Base-by-base conservation (phyloP, 805 yeast genomes). In the Hagleromyces aurorensis region DNA sequence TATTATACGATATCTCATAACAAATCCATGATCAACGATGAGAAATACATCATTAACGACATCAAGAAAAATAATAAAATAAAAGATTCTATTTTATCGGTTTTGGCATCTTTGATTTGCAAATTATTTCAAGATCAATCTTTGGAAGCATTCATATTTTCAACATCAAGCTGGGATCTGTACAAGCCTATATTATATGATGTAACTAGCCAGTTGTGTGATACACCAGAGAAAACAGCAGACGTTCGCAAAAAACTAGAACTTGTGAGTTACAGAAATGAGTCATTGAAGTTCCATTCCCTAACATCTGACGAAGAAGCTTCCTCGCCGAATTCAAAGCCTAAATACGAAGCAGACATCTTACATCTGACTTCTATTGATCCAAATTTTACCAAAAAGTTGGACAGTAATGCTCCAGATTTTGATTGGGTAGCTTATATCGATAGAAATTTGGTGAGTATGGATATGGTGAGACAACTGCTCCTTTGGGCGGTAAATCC, bases 211-310 rank as follows among this genome's bases (percentile, higher is more conserved):
- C 19, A 25, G 9, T 17, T 24, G 6, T n/a, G n/a, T n/a, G 25
- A 25, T 9, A 40, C 63, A 27, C 58, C 56, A 23, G 46, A 34
- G 24, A 57, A 46, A 31, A 52, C 35, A 14, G 20, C 17, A 20
- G 54, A 51, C 17, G 33, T 43, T 3, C 40, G 40, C 9, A 71
- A 69, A 23, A 79, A 74, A 33, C 64, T 75, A 28, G 75, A 75
- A 29, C 47, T 78, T 17, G 70, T 79, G 4, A 68, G 74, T 29
- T 77, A 74, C 44, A 58, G 87, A 46, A 80, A 80, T 49, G 85
- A 79, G 55, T 77, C 85, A 3, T 58, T 80, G 30, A 74, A 76
- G 67, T 61, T 75, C 25, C 74, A 72, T 45, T 59, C 43, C n/a
- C 19, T n/a, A n/a, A n/a, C 43, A 6, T 23, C 43, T 12, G 31